Percentiles rank a stretch among this genome's conserved stretches.
phyloP scores from a whole-genome alignment of 192 early-diverging fungal species.

The Umbelopsis sp. region DNA sequence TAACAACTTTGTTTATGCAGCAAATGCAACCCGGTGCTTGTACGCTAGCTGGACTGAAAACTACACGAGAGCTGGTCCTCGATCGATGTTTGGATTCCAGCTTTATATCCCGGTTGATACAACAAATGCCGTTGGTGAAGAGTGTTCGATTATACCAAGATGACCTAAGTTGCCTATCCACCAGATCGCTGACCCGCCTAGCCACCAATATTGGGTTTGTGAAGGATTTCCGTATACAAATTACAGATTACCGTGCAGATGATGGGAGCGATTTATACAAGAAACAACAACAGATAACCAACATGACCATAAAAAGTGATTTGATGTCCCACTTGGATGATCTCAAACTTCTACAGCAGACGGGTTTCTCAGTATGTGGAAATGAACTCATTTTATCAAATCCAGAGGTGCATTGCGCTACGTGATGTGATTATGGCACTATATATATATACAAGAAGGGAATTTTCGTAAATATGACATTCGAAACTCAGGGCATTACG shows the following conservation, averaged over 20 bases:
- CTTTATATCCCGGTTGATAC: background rate
- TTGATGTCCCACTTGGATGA: background rate
- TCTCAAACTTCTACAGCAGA: background rate
- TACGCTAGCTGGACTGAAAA: slow-evolving; percentile 1
- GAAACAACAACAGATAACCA: slow-evolving; percentile 1
- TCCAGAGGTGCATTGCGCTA: background rate
- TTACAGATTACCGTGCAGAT: background rate
- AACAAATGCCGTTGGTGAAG: slow-evolving; percentile 1
- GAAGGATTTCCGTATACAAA: background rate
- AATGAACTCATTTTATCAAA: slow-evolving; percentile 11
- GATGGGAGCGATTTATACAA: background rate
- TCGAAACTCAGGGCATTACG: no score
- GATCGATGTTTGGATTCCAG: slow-evolving; percentile 12
- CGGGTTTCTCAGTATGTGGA: background rate
- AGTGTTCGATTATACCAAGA: slow-evolving; percentile 11
- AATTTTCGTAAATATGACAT: no score
- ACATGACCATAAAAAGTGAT: background rate
- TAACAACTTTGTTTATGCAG: background rate
- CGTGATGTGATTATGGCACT: background rate
- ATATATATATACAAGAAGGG: no score
- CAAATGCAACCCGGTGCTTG: background rate
- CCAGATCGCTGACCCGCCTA: background rate
- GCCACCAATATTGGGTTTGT: background rate
- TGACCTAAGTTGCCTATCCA: background rate
- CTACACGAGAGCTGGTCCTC: background rate